Evolutionary conservation across 805 yeast genomes (phyloP), one percentile per base, ranked within the genome.

Genomic region (Sugiyamaella qingdaonensis): DNA sequence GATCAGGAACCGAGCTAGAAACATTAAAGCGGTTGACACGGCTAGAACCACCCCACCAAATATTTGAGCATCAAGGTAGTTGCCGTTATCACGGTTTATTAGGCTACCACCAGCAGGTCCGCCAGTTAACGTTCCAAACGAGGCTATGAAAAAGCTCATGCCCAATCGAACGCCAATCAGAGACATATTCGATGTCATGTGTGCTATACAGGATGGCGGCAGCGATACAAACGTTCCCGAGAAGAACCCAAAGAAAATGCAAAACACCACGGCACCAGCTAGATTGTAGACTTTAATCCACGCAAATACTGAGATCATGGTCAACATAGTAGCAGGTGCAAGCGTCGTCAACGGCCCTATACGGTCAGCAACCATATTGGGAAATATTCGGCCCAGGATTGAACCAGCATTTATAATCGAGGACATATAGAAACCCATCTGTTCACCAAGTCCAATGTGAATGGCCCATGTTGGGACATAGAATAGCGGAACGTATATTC

Each of bases 121-220:
- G 0, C 70, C 71, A 1, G 61, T 46, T 4, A 68, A 58, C 24
- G 59, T 51, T 1, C 78, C 81, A 60, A 78, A 74, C 0, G 90
- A 76, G 39, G 84, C 81, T 10, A 75, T 61, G 5, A 78, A 72
- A 35, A 86, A 72, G 1, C 88, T 78, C 37, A 81, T 54, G 1
- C 87, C 87, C 88, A 88, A 85, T 5, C 70, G 56, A 3, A 61
- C 59, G 9, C 71, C 70, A 10, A 65, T 56, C 29, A 61, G 48
- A 10, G 58, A 54, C 37, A 64, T 46, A 39, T 67, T 61, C 0
- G 61, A 54, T 5, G 68, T 66, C 34, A 64, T 47, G 19, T 56
- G 54, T 1, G 71, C 68, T 2, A 67, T 58, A 34, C 67, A 55
- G 1, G 69, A 64, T 1, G 71, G 71, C 21, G 66, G 64, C 11